phyloP scores from a whole-genome alignment of 2,329 filamentous ascomycete genomes.

The Lasiodiplodia sp. region DNA sequence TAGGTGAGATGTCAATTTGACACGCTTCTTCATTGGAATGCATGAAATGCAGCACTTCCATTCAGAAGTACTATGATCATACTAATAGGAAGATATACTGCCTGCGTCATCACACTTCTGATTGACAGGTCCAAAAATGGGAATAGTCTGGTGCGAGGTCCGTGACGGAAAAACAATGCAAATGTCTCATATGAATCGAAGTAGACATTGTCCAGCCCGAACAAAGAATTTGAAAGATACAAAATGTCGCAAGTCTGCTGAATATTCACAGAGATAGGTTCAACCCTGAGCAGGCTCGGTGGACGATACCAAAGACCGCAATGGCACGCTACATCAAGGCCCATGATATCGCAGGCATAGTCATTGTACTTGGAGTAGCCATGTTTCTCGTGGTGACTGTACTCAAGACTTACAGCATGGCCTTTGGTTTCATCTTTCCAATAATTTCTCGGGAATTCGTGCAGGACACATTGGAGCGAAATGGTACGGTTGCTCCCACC shows the following conservation, averaged over 20 bases:
- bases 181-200: too few species aligned
- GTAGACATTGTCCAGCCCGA: too few species aligned
- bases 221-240: neutral
- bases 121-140: too few species aligned
- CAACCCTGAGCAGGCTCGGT: neutral
- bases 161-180: too few species aligned
- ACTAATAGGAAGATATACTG: too few species aligned
- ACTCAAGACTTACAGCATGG: neutral
- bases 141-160: too few species aligned
- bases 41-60: too few species aligned
- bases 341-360: neutral
- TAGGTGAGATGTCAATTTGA: too few species aligned
- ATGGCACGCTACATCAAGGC: neutral
- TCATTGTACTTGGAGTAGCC: neutral
- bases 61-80: too few species aligned
- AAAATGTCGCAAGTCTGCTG: neutral
- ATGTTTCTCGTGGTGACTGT: neutral
- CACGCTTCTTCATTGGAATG: too few species aligned
- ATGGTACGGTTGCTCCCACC: neutral
- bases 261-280: neutral
- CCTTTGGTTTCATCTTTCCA: neutral
- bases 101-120: too few species aligned
- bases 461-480: neutral
- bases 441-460: neutral
- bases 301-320: neutral